Evolutionary conservation across 140 eudicot species (phyloP).

Genomic region (Cichorium intybus): DNA sequence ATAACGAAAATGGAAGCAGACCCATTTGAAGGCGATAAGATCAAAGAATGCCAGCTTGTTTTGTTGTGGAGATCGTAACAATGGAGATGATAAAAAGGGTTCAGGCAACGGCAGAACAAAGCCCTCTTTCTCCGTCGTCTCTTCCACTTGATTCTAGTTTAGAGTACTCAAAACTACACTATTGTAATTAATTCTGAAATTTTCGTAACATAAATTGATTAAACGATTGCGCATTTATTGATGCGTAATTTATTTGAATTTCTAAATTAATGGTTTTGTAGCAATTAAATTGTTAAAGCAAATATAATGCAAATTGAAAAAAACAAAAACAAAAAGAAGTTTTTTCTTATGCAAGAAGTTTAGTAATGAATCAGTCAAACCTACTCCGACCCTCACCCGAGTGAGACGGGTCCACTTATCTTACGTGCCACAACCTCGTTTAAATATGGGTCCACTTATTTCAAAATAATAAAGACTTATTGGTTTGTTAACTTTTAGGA

Average conservation of each 20-base stretch:
- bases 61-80: conserved; percentile 39
- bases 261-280: not conserved
- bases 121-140: conserved; percentile 28
- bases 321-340: conserved; percentile 1
- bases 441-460: conserved; percentile 12
- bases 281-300: not conserved
- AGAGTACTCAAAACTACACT: conserved; percentile 2
- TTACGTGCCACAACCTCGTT: conserved; percentile 7
- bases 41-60: conserved; percentile 40
- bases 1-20: conserved; percentile 18
- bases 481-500: no score
- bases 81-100: conserved; percentile 20
- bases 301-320: not conserved
- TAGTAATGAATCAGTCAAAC: conserved; percentile 22
- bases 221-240: not conserved
- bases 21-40: conserved; percentile 29
- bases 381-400: conserved; percentile 20
- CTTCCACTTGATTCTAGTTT: not conserved
- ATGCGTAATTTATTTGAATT: not conserved
- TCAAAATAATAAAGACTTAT: no score
- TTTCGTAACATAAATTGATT: not conserved
- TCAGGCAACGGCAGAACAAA: conserved; percentile 22
- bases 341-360: conserved; percentile 20
- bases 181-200: not conserved
- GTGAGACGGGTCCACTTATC: conserved; percentile 22